Percentiles rank a stretch among this genome's conserved stretches.
These are phyloP conservation scores for Grosmannia huntii DNA, from an alignment of 2,329 filamentous ascomycete genomes.

Conservation along the genomic window DNA sequence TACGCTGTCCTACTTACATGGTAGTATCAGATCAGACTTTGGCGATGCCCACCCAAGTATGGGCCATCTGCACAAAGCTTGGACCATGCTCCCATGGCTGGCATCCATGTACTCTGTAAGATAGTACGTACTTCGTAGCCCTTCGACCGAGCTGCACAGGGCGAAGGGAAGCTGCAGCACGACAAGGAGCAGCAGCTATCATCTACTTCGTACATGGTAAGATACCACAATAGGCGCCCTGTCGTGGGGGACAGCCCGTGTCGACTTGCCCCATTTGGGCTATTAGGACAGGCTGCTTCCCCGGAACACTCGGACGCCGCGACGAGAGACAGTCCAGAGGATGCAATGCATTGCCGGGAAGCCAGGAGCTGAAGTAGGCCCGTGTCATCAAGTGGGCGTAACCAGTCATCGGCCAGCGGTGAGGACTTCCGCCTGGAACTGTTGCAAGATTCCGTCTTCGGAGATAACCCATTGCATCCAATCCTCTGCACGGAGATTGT, in stretches of 20 bases:
- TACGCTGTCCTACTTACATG: no score
- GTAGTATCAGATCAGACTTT: no score
- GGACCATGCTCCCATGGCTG: not conserved
- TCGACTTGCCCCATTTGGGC: constrained; percentile 6
- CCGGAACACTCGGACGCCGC: not conserved
- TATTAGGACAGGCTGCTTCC: not conserved
- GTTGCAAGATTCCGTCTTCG: not conserved
- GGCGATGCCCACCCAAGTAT: not conserved
- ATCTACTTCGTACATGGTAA: no score
- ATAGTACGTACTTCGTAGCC: no score
- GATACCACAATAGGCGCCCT: no score
- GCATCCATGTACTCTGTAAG: no score
- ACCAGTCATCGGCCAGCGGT: not conserved
- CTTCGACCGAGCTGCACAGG: not conserved
- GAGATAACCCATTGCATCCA: not conserved
- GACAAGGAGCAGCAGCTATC: no score
- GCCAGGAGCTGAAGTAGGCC: not conserved
- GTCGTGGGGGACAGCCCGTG: constrained; percentile 2
- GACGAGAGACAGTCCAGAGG: not conserved
- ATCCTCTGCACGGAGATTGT: not conserved
- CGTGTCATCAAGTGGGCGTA: not conserved
- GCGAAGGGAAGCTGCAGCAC: not conserved
- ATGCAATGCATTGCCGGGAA: not conserved
- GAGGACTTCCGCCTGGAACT: not conserved
- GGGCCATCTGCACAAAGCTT: not conserved